Conservation (phyloP, 257 asterid species). For the Misopates orontium region DNA sequence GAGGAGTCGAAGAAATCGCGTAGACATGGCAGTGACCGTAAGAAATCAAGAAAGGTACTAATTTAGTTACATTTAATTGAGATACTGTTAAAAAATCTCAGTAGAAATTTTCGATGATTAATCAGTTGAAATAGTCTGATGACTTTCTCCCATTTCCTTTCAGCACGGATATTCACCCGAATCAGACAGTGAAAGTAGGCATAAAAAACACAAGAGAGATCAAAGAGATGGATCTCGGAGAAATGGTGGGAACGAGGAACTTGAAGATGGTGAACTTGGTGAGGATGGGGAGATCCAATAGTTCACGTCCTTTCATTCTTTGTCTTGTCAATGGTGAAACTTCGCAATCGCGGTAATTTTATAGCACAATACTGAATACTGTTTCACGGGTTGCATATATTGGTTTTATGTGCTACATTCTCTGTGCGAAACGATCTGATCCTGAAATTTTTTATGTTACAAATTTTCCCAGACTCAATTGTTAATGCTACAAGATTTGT, state of each 20-base stretch:
- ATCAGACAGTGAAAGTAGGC: conserved; percentile 84
- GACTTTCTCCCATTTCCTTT: conserved; percentile 22
- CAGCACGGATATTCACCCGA: conserved; percentile 91
- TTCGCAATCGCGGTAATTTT: conserved; percentile 16
- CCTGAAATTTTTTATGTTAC: conserved; percentile 6
- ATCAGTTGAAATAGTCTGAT: conserved; percentile 8
- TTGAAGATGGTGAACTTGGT: conserved; percentile 97
- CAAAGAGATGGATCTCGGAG: conserved; percentile 65
- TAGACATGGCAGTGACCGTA: conserved; percentile 89
- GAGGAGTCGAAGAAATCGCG: conserved; percentile 79
- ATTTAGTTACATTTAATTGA: background rate
- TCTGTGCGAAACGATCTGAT: background rate
- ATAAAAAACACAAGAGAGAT: conserved; percentile 71
- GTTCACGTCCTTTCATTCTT: conserved; percentile 18
- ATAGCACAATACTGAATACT: background rate
- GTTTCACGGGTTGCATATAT: conserved; percentile 9
- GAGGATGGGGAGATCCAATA: conserved; percentile 97
- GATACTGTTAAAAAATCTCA: background rate
- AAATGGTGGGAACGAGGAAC: conserved; percentile 76
- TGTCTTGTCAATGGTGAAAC: background rate
- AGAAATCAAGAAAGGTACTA: conserved; percentile 88
- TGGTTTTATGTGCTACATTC: conserved; percentile 9
- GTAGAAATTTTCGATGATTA: background rate
- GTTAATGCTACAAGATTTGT: conserved; percentile 17
- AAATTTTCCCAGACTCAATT: background rate